These are phyloP conservation scores for Ogataea methanolica DNA, from an alignment of 805 yeast genomes.

Conservation along the genomic window DNA sequence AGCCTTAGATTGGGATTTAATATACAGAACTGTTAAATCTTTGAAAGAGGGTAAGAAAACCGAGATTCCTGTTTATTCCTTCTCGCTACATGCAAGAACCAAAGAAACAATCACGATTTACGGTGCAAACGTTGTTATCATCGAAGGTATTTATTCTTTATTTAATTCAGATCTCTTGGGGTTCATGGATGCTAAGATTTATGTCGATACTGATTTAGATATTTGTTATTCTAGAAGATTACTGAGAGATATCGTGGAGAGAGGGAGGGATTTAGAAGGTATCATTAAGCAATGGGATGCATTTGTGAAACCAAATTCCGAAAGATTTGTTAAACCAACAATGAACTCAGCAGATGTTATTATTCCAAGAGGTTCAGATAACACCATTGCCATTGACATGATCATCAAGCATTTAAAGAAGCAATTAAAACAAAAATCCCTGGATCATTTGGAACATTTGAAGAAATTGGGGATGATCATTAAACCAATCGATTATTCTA, in stretches of 20 bases:
- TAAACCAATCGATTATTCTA: slow-evolving; percentile 27
- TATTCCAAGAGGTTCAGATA: slow-evolving; percentile 88
- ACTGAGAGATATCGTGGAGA: slow-evolving; percentile 75
- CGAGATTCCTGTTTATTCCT: slow-evolving; percentile 67
- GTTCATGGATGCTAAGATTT: slow-evolving; percentile 80
- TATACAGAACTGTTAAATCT: slow-evolving; percentile 56
- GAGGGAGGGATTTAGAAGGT: slow-evolving; percentile 83
- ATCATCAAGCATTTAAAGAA: slow-evolving; percentile 74
- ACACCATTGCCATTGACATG: slow-evolving; percentile 71
- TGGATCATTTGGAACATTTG: slow-evolving; percentile 61
- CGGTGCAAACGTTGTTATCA: slow-evolving; percentile 89
- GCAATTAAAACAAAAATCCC: slow-evolving; percentile 62
- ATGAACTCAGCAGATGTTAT: slow-evolving; percentile 78
- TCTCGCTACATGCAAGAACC: slow-evolving; percentile 56
- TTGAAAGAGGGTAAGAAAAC: slow-evolving; percentile 69
- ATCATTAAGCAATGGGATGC: slow-evolving; percentile 85
- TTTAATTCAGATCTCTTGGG: slow-evolving; percentile 64
- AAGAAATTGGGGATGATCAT: slow-evolving; percentile 47
- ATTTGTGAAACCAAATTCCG: slow-evolving; percentile 91
- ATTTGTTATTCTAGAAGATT: slow-evolving; percentile 86
- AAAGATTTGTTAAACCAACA: slow-evolving; percentile 67
- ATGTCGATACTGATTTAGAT: slow-evolving; percentile 92
- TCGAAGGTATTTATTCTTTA: slow-evolving; percentile 88
- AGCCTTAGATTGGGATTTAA: slow-evolving; percentile 75
- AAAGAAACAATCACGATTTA: slow-evolving; percentile 69